phyloP scores from a whole-genome alignment of 176 grass and related monocot species.

The Lolium multiflorum region DNA sequence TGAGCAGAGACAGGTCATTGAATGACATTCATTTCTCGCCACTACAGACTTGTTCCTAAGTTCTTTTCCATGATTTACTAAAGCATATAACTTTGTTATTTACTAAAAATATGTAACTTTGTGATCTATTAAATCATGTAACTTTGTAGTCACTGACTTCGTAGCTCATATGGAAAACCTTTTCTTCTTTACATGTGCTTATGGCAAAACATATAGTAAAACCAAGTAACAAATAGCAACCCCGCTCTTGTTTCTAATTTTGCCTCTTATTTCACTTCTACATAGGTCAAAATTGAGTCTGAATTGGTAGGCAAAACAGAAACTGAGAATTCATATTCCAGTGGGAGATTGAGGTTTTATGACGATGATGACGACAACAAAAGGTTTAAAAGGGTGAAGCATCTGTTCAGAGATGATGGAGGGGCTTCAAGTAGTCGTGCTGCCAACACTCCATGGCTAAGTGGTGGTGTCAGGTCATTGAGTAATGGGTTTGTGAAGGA shows the following conservation, averaged over 20 bases:
- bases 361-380: conserved; percentile 28
- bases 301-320: conserved; percentile 45
- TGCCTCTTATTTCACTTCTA: conserved; percentile 17
- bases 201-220: no score
- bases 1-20: conserved; percentile 52
- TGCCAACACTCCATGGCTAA: conserved; percentile 34
- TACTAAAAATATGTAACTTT: background rate
- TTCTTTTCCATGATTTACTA: background rate
- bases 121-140: background rate
- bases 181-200: background rate
- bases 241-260: conserved; percentile 15
- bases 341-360: conserved; percentile 17
- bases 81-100: background rate
- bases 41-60: no score
- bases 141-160: background rate
- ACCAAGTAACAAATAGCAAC: no score
- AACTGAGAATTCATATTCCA: conserved; percentile 43
- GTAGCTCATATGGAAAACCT: background rate
- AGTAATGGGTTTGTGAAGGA: conserved; percentile 49
- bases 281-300: conserved; percentile 51
- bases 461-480: background rate
- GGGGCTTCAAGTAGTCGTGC: conserved; percentile 41
- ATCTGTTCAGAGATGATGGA: conserved; percentile 46
- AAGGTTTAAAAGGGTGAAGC: conserved; percentile 57
- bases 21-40: conserved; percentile 20